A percentile compares a stretch with the other conserved stretches of the same genome.
Conservation (phyloP, 441 rosid species). For the Adansonia grandidieri region DNA sequence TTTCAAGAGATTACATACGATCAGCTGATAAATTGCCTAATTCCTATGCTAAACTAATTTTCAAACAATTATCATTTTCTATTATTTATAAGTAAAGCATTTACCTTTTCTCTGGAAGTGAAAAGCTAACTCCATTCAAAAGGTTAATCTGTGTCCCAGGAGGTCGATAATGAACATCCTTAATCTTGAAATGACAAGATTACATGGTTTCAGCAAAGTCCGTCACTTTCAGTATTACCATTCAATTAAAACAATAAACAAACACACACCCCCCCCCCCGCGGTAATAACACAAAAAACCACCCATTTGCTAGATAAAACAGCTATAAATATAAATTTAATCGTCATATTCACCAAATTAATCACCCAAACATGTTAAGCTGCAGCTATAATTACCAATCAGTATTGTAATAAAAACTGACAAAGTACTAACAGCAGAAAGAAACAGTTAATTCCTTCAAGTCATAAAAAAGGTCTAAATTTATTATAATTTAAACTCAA, state of each 20-base stretch:
- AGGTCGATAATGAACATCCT: conserved; percentile 70
- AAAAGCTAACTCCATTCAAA: conserved; percentile 69
- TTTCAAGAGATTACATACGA: neutral
- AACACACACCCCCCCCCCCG: neutral
- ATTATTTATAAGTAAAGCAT: neutral
- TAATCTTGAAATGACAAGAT: conserved; percentile 46
- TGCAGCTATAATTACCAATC: neutral
- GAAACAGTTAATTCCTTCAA: neutral
- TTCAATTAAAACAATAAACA: conserved; percentile 7
- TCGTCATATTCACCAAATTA: neutral
- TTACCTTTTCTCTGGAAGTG: conserved; percentile 76
- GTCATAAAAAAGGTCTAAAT: neutral
- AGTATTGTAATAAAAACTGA: neutral
- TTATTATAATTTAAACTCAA: neutral
- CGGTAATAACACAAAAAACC: neutral
- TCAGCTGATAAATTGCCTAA: neutral
- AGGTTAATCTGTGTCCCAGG: conserved; percentile 81
- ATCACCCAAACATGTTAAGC: conserved; percentile 10
- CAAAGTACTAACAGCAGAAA: neutral
- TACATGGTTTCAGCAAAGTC: conserved; percentile 30
- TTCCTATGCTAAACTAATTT: neutral
- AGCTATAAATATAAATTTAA: neutral
- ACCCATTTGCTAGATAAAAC: conserved; percentile 11
- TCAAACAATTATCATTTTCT: neutral
- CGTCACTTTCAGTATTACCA: conserved; percentile 22